Base-by-base conservation (phyloP, 768 basidiomycete genomes). In the Tulasnella sp. region DNA sequence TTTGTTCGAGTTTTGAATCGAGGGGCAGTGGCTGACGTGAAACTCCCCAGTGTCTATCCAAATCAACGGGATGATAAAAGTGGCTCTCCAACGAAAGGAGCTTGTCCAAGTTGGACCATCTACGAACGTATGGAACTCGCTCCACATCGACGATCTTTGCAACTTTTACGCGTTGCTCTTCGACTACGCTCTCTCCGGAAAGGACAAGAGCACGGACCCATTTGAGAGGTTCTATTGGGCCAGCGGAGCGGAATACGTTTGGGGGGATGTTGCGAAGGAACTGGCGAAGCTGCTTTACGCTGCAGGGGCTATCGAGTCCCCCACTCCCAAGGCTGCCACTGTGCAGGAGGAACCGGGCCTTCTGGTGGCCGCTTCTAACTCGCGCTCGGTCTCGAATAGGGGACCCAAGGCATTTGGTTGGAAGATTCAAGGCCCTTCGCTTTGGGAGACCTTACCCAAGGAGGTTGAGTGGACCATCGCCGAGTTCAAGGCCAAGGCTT, bases 151-250 rank as follows among this genome's bases (percentile, higher is more conserved):
- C 24, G 84, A 85, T 76, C 81, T 85, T 22, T 81, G 78, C 24
- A 81, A 83, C 12, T 82, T 85, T 18, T 85, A 85, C 80, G 58
- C 80, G 64, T 69, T 85, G n/a, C 82, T 85, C 0, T 75, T 84
- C 34, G 46, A 83, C 28, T 81, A 79, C 14, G 84, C 84, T 20
- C 72, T 84, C n/a, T 81, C 83, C 14, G 83, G 81, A 24, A 72
- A 72, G 1, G 81, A 76, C 1, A 76, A 78, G 60, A 54, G n/a
- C 28, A 80, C 79, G 16, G 64, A 79, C 16, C 77, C 84, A 28
- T 85, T 80, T 72, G 81, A 77, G 1, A 84, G 83, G 46, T 85
- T 85, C 69, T 84, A 82, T 75, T 85, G 82, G 76, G 84, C 81
- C 18, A 82, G 83, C 42, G 82, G 82, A 22, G 81, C 80, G 24